These are phyloP conservation scores for Starmerella powellii DNA, from an alignment of 805 yeast genomes.

Conservation along the genomic window DNA sequence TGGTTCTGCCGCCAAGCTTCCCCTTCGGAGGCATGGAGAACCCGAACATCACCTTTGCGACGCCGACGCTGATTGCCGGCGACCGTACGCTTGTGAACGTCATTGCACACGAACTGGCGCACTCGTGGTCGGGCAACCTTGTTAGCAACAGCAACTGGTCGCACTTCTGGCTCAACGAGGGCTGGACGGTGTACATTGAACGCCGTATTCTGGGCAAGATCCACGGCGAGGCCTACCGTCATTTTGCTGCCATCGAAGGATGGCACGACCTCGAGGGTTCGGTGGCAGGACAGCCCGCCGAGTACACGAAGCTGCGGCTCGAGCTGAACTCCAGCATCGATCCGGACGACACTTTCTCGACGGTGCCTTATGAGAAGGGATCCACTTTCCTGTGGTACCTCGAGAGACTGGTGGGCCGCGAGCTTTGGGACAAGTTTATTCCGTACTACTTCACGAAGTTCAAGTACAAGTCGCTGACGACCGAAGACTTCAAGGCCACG, in stretches of 20 bases:
- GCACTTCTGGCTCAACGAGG: constrained; percentile 90
- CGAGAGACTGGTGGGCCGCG: constrained; percentile 51
- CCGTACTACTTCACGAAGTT: constrained; percentile 62
- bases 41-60: constrained; percentile 80
- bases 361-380: constrained; percentile 88
- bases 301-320: constrained; percentile 42
- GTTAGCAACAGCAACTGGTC: constrained; percentile 89
- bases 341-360: constrained; percentile 81
- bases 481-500: constrained; percentile 67
- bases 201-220: constrained; percentile 65
- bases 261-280: constrained; percentile 70
- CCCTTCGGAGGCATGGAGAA: constrained; percentile 96
- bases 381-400: constrained; percentile 63
- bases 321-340: constrained; percentile 52
- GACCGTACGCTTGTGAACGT: constrained; percentile 81
- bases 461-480: constrained; percentile 61
- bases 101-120: constrained; percentile 86
- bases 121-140: constrained; percentile 84
- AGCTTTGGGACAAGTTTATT: constrained; percentile 65
- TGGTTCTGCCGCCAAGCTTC: constrained; percentile 62
- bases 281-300: constrained; percentile 38
- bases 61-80: constrained; percentile 76
- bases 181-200: constrained; percentile 90
- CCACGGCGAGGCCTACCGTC: constrained; percentile 70
- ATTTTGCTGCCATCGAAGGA: constrained; percentile 74